Conservation (phyloP, 305 asterid species). For the Solanum hybrid region DNA sequence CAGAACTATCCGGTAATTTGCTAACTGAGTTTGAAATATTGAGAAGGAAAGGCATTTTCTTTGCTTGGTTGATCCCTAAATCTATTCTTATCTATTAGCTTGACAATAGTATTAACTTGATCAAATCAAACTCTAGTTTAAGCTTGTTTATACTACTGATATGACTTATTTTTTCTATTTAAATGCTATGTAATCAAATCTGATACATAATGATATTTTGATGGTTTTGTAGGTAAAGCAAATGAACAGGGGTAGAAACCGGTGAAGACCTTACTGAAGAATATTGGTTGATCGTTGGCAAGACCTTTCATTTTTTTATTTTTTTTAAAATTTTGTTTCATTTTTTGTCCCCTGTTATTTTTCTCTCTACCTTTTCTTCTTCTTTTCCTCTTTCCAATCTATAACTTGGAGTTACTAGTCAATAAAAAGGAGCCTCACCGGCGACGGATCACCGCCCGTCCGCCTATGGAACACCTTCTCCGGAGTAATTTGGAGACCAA, state of each 20-base stretch:
- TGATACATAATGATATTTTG: neutral
- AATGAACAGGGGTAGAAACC: neutral
- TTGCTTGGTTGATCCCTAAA: neutral
- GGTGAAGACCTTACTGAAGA: neutral
- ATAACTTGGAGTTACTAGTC: neutral
- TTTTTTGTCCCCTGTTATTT: neutral
- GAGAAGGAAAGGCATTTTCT: neutral
- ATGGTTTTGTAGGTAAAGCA: neutral
- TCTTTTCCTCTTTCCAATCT: neutral
- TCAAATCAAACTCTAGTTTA: neutral
- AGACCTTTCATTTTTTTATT: neutral
- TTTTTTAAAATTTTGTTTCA: neutral
- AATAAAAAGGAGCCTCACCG: neutral
- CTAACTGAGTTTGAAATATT: neutral
- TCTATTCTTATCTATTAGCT: neutral
- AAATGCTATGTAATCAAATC: neutral
- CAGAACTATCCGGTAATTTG: neutral
- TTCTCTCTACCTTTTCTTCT: neutral
- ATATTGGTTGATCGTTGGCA: neutral
- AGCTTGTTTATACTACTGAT: neutral
- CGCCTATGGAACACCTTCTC: conserved; percentile 19
- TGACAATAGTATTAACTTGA: neutral
- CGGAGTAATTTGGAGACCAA: neutral
- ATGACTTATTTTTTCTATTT: neutral
- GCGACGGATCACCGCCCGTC: neutral